phyloP scores from a whole-genome alignment of 257 asterid species.

The Craterostigma plantagineum region DNA sequence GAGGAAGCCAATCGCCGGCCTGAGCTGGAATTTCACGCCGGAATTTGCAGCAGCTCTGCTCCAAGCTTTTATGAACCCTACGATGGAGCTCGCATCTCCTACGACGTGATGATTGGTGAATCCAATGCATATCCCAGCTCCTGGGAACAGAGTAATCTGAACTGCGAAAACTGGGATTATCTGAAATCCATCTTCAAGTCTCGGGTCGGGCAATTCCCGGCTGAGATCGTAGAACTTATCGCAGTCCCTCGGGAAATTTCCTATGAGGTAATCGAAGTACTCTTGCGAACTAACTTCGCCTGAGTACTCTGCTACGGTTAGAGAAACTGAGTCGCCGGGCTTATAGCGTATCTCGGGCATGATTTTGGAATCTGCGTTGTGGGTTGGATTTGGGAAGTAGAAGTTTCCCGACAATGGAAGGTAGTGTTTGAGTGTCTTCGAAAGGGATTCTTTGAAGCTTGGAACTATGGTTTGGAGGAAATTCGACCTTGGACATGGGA shows the following conservation, averaged over 20 bases:
- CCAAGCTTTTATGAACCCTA: too few species aligned
- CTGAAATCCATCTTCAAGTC: conserved; percentile 3
- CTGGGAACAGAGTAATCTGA: conserved; percentile 30
- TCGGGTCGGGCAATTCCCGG: conserved; percentile 19
- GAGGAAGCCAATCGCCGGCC: too few species aligned
- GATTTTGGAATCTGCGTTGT: too few species aligned
- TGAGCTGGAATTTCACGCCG: too few species aligned
- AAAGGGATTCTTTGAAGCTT: conserved; percentile 25
- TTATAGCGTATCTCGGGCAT: conserved; percentile 18
- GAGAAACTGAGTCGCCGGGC: conserved; percentile 20
- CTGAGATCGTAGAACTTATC: conserved; percentile 17
- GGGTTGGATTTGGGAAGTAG: conserved; percentile 9
- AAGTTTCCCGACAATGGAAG: conserved; percentile 25
- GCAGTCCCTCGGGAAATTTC: conserved; percentile 15
- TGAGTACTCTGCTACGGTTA: conserved; percentile 14
- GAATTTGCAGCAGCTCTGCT: too few species aligned
- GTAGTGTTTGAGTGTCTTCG: conserved; percentile 27
- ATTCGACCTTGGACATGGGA: conserved; percentile 8
- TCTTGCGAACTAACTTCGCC: too few species aligned
- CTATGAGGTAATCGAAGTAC: conserved; percentile 17
- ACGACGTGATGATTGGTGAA: conserved; percentile 18
- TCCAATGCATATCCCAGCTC: conserved; percentile 25
- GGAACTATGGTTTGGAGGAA: conserved; percentile 23
- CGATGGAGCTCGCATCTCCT: conserved; percentile 29
- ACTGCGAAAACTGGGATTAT: conserved; percentile 16